phyloP scores from a whole-genome alignment of 2,329 filamentous ascomycete species.

The Cladobotryum mycophilum region DNA sequence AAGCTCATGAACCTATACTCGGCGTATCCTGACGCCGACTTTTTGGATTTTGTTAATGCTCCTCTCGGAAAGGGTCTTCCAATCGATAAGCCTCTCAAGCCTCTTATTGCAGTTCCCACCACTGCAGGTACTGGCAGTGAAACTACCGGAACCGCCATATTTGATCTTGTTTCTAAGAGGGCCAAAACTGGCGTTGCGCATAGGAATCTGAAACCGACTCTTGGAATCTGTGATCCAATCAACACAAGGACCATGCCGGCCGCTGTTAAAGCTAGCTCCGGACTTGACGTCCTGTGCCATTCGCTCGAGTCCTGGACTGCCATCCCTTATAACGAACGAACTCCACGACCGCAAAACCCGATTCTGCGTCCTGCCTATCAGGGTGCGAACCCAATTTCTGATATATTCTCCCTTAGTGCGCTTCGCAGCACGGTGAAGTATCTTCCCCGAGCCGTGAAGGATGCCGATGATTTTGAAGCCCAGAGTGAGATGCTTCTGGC shows the following conservation, averaged over 20 bases:
- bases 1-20: constrained; percentile 98
- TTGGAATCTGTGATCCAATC: constrained; percentile 78
- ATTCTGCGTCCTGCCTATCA: constrained; percentile 91
- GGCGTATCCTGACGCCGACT: constrained; percentile 83
- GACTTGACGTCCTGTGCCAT: constrained; percentile 92
- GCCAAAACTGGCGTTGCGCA: constrained; percentile 96
- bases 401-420: constrained; percentile 90
- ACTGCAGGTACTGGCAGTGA: constrained; percentile 85
- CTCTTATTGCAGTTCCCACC: constrained; percentile 76
- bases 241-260: constrained; percentile 96
- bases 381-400: constrained; percentile 93
- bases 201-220: constrained; percentile 87
- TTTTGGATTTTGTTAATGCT: constrained; percentile 96
- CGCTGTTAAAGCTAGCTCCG: constrained; percentile 85
- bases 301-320: constrained; percentile 95
- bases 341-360: constrained; percentile 78
- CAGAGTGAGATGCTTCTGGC: constrained; percentile 95
- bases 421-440: constrained; percentile 83
- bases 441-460: constrained; percentile 75
- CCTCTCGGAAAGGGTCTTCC: constrained; percentile 82
- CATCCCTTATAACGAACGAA: constrained; percentile 85
- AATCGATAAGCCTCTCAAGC: constrained; percentile 62
- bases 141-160: constrained; percentile 96
- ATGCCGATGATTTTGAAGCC: constrained; percentile 87
- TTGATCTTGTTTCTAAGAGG: constrained; percentile 82